Conservation (phyloP, 2,329 filamentous ascomycete genomes). For the Pleomassaria siparia region DNA sequence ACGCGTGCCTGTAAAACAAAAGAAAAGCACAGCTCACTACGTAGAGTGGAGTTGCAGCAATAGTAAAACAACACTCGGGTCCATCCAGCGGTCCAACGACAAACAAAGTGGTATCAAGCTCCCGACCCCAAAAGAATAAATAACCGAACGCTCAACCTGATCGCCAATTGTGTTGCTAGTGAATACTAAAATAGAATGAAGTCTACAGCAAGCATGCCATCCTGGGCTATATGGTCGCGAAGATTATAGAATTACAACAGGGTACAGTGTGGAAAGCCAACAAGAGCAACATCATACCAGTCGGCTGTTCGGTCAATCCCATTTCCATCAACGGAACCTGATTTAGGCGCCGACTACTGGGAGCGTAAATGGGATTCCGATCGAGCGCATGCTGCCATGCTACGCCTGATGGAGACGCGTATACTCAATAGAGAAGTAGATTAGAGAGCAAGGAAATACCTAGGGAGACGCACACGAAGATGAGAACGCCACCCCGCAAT, state of each 20-base stretch:
- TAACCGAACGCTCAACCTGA: neutral
- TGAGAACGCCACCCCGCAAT: neutral
- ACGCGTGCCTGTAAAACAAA: too few species aligned
- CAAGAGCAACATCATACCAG: too few species aligned
- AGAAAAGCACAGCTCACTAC: neutral
- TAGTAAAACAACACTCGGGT: too few species aligned
- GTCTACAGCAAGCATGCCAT: conserved; percentile 4
- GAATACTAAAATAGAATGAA: neutral
- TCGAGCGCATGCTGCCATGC: too few species aligned
- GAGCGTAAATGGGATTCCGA: too few species aligned
- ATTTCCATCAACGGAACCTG: too few species aligned
- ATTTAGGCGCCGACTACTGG: too few species aligned
- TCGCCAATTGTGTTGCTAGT: neutral
- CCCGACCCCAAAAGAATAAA: neutral
- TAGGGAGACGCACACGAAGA: neutral
- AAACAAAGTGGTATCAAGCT: conserved; percentile 1
- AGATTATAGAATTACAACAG: conserved; percentile 9
- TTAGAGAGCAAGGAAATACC: neutral
- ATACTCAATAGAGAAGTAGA: neutral
- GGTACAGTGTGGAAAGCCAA: neutral
- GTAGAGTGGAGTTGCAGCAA: too few species aligned
- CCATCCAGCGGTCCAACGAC: neutral
- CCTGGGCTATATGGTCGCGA: neutral
- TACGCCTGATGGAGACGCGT: neutral
- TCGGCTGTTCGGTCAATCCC: too few species aligned